Evolutionary conservation across 352 stramenopile species (phyloP).

Genomic region (Blastocystis sp.): DNA sequence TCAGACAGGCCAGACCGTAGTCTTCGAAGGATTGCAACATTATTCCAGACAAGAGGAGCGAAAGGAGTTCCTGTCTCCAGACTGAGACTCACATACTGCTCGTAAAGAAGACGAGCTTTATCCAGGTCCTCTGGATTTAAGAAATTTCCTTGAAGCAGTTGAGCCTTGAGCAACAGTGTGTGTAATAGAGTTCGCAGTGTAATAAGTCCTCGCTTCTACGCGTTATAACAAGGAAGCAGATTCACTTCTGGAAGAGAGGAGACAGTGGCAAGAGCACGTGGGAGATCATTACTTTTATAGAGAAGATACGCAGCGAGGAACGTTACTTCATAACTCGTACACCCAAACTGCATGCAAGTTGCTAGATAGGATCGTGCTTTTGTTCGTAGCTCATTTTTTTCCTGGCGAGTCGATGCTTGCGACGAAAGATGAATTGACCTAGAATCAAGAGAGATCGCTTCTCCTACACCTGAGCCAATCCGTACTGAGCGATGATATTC

Average conservation of each 20-base stretch:
- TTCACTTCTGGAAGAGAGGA: constrained; percentile 5
- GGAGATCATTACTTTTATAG: constrained; percentile 38
- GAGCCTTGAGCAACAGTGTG: constrained; percentile 7
- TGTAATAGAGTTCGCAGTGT: not conserved
- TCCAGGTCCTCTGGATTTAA: not conserved
- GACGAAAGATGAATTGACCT: constrained; percentile 17
- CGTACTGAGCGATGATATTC: constrained; percentile 37
- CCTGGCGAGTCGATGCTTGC: not conserved
- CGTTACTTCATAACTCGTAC: constrained; percentile 1
- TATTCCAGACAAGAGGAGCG: constrained; percentile 45
- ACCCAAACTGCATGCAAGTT: not conserved
- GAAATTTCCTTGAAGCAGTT: constrained; percentile 45
- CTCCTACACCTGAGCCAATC: constrained; percentile 11
- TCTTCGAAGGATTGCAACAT: constrained; percentile 4
- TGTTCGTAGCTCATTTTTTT: constrained; percentile 15
- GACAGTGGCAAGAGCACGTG: not conserved
- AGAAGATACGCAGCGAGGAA: constrained; percentile 45
- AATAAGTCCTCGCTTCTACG: not conserved
- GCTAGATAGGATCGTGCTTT: not conserved
- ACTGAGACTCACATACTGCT: constrained; percentile 12
- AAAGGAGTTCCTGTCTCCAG: not conserved
- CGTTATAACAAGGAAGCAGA: not conserved
- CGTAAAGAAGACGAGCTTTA: constrained; percentile 31
- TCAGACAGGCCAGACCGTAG: not conserved
- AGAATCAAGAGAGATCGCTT: not conserved